These are phyloP conservation scores for Gilbertella persicaria DNA, from an alignment of 371 early-diverging fungal genomes.

Conservation along the genomic window DNA sequence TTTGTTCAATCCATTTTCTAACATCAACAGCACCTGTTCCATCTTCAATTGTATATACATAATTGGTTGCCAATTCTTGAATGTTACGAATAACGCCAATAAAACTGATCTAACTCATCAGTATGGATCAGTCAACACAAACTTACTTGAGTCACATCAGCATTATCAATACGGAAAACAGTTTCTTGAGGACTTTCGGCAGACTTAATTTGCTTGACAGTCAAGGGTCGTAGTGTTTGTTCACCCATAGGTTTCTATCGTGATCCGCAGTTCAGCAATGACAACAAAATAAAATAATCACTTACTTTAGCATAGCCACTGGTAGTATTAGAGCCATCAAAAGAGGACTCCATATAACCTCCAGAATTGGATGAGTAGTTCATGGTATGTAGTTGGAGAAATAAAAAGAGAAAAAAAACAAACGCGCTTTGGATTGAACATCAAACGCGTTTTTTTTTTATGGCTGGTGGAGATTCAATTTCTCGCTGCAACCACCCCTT, in stretches of 20 bases:
- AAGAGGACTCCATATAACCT: slow-evolving; percentile 13
- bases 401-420: slow-evolving; percentile 1
- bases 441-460: slow-evolving; percentile 1
- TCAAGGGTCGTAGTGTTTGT: slow-evolving; percentile 68
- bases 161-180: slow-evolving; percentile 61
- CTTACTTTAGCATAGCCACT: slow-evolving; percentile 10
- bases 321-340: slow-evolving; percentile 1
- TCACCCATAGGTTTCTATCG: slow-evolving; percentile 41
- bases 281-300: not conserved
- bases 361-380: slow-evolving; percentile 1
- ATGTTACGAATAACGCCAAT: slow-evolving; percentile 67
- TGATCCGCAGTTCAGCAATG: not conserved
- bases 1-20: slow-evolving; percentile 59
- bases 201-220: slow-evolving; percentile 67
- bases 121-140: not conserved
- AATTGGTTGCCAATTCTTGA: slow-evolving; percentile 52
- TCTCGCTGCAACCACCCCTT: too few relatives aligned
- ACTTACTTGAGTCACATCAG: slow-evolving; percentile 65
- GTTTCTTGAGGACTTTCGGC: slow-evolving; percentile 52
- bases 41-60: slow-evolving; percentile 73
- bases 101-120: slow-evolving; percentile 48
- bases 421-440: not conserved
- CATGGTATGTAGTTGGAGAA: not conserved
- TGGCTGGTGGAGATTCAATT: not conserved
- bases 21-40: slow-evolving; percentile 77